Base-by-base conservation (phyloP, 177 flowering plant genomes). In the Telopea speciosissima region DNA sequence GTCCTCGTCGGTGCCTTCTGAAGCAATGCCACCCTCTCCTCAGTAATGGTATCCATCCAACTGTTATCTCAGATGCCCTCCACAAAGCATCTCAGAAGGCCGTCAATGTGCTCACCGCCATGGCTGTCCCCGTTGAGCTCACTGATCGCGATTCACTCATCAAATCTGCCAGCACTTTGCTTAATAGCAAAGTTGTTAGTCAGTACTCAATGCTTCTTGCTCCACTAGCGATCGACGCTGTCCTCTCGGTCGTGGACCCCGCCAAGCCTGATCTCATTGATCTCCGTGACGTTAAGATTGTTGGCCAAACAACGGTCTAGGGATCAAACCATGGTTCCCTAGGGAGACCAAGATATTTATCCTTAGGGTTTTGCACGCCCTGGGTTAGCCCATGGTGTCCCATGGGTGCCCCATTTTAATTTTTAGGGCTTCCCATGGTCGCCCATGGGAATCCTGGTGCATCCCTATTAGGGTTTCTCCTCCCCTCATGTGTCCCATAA, bases 181-280 rank as follows among this genome's bases (percentile, higher is more conserved):
- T 93, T 26, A 90, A 91, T 72, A 88, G 93, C 70, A 93, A 93
- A 70, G 97, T 93, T 17, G 98, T 93, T 11, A 89, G 96, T 62
- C 97, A 91, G 83, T 92, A 93, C 79, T 93, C 98, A 2, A 79
- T 90, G 4, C 84, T 93, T 10, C 84, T 93, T 1, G 98, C 98
- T 22, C 98, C 98, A 0, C 76, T 93, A 0, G 98, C 98, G 5
- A 97, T 93, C 52, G 97, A 92, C 63, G 82, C 90, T 2, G 97
- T 93, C 11, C 80, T 93, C 14, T 82, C 89, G 19, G 95, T 92
- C 9, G 89, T 92, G 19, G 97, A 93, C 63, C 91, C 94, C 0
- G 81, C 66, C 0, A 85, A 84, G 61, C 96, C 95, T 0, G 90
- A 92, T 56, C 28, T 89, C 16, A 90, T 90, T 3, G 98, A 93